These are phyloP conservation scores for Moesziomyces sp. DNA, from an alignment of 1,284 basidiomycete genomes.

Conservation along the genomic window DNA sequence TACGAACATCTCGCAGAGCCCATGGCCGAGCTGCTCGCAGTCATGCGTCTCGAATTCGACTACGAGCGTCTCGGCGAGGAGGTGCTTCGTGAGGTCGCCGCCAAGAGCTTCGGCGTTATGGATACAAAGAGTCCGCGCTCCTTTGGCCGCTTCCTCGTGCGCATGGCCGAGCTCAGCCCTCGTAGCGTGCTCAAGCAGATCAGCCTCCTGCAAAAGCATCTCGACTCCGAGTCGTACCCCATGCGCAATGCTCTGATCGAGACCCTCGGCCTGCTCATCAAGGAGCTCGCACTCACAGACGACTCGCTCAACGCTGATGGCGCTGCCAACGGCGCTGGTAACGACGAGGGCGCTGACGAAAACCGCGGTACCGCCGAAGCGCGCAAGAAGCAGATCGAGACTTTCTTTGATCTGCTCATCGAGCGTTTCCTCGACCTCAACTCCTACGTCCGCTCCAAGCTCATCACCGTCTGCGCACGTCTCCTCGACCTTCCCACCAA, in stretches of 20 bases:
- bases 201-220: slow-evolving; percentile 81
- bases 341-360: slow-evolving; percentile 41
- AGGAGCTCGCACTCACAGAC: slow-evolving; percentile 68
- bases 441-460: slow-evolving; percentile 89
- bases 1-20: slow-evolving; percentile 93
- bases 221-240: slow-evolving; percentile 96
- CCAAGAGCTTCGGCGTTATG: slow-evolving; percentile 79
- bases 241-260: slow-evolving; percentile 77
- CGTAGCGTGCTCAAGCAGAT: slow-evolving; percentile 90
- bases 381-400: slow-evolving; percentile 82
- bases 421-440: slow-evolving; percentile 89
- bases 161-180: slow-evolving; percentile 84
- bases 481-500: slow-evolving; percentile 78
- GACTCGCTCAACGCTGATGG: slow-evolving; percentile 48
- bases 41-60: slow-evolving; percentile 87
- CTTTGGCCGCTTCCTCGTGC: slow-evolving; percentile 86
- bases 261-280: slow-evolving; percentile 65
- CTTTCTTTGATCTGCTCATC: slow-evolving; percentile 83
- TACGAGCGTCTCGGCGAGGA: slow-evolving; percentile 89
- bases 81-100: slow-evolving; percentile 83
- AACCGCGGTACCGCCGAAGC: slow-evolving; percentile 69
- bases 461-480: slow-evolving; percentile 80
- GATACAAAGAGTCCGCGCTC: slow-evolving; percentile 88
- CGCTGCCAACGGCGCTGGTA: slow-evolving; percentile 11
- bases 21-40: slow-evolving; percentile 87